Evolutionary conservation across 2,329 filamentous ascomycete species (phyloP), one percentile per base, ranked within the genome.

Genomic region (Talaromyces sp.): DNA sequence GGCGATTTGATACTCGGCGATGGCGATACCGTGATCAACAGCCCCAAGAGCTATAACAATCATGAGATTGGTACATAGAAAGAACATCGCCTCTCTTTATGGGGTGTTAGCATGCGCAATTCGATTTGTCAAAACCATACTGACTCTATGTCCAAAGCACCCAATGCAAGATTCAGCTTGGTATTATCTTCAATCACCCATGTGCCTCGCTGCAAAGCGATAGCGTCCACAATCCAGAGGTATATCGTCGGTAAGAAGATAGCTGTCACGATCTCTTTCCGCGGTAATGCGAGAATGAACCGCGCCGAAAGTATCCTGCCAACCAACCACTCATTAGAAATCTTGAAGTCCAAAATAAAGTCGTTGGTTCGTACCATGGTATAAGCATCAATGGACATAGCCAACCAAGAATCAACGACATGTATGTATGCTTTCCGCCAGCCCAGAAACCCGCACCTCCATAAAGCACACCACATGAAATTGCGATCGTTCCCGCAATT

Each of bases 351-450:
- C 21, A 21, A 21, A 44, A 8, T 18, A 18, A 18, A 18, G 6
- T n/a, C n/a, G 18, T 21, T 18, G 23, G 25, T 28, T 18, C 70
- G 52, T 71, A 80, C 83, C 84, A 91, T 28, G 87, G 80, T 35
- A 90, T 73, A 11, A 90, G 73, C 18, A 88, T 71, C 67, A 92
- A 86, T 0, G 88, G 87, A 55, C 81, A 81, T 0, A 87, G 86
- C 89, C 89, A 92, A 1, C 82, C 77, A 9, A 91, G 69, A 35
- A 92, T 91, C 64, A 91, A 77, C 0, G 88, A 88, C 54, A 90
- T 75, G 69, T 92, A 92, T 11, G 86, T 89, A 6, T 57, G 25
- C 1, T 55, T 2, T 82, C 83, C 58, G 80, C 73, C 1, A 77
- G 79, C 5, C 79, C 79, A 28, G 72, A 75, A n/a, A 69, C 75